A percentile compares a stretch with the other conserved stretches of the same genome.
Evolutionary conservation across 257 asterid genomes (phyloP).

Genomic region (Oldenlandia corymbosa): DNA sequence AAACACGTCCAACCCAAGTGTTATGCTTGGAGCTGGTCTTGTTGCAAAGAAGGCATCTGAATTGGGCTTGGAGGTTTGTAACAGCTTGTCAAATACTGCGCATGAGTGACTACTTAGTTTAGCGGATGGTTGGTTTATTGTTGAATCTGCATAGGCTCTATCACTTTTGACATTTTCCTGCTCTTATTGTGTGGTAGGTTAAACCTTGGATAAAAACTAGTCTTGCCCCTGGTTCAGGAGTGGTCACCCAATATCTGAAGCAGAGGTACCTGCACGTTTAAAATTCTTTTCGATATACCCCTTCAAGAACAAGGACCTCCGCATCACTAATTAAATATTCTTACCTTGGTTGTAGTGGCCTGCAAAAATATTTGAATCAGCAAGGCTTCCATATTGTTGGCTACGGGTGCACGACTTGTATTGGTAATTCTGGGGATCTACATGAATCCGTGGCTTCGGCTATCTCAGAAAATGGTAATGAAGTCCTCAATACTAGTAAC

Average conservation of each 20-base stretch:
- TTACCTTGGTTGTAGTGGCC: constrained; percentile 45
- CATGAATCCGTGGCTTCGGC: constrained; percentile 79
- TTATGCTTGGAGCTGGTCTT: constrained; percentile 98
- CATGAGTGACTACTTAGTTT: neutral
- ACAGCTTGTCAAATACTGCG: neutral
- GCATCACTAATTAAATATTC: constrained; percentile 7
- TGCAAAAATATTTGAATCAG: constrained; percentile 74
- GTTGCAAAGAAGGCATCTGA: constrained; percentile 95
- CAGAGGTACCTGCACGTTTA: constrained; percentile 46
- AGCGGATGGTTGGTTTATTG: neutral
- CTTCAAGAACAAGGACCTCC: neutral
- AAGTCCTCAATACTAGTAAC: neutral
- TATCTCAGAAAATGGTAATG: constrained; percentile 69
- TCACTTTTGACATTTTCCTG: neutral
- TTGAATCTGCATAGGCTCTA: neutral
- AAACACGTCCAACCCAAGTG: constrained; percentile 95
- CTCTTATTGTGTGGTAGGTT: constrained; percentile 42
- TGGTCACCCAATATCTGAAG: constrained; percentile 79
- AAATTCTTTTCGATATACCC: neutral
- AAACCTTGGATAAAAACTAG: constrained; percentile 97
- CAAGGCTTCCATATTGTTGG: constrained; percentile 93
- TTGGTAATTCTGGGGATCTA: constrained; percentile 96
- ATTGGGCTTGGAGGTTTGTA: constrained; percentile 78
- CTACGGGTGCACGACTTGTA: constrained; percentile 96
- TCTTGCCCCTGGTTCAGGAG: constrained; percentile 99